A percentile compares a stretch with the other conserved stretches of the same genome.
These are phyloP conservation scores for Bolboschoenus planiculmis DNA, from an alignment of 176 grass and related monocot genomes.

Conservation along the genomic window DNA sequence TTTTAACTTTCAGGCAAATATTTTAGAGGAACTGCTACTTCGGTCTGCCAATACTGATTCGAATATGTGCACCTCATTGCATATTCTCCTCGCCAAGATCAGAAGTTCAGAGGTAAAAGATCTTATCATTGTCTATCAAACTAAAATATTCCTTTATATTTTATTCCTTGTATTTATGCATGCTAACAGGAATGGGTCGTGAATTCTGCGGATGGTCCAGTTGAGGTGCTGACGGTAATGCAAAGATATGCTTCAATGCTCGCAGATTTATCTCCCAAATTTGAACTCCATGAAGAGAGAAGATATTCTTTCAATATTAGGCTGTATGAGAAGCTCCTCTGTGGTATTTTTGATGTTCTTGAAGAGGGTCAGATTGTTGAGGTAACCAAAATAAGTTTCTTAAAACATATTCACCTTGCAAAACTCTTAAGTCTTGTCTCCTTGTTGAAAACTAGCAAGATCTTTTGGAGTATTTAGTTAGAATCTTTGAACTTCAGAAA, in stretches of 20 bases:
- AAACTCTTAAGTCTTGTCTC: not conserved
- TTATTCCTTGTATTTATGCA: slow-evolving; percentile 1
- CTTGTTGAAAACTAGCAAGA: not conserved
- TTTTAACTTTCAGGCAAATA: slow-evolving; percentile 47
- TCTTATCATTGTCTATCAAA: slow-evolving; percentile 9
- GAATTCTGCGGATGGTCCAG: slow-evolving; percentile 47
- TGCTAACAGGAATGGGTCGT: slow-evolving; percentile 66
- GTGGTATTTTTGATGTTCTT: slow-evolving; percentile 84
- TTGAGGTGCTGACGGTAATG: slow-evolving; percentile 61
- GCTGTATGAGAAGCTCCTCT: slow-evolving; percentile 82
- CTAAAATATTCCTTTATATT: slow-evolving; percentile 2
- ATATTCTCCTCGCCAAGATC: slow-evolving; percentile 60
- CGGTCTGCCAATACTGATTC: slow-evolving; percentile 35
- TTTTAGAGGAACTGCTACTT: slow-evolving; percentile 81
- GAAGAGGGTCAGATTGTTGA: slow-evolving; percentile 87
- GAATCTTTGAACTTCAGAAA: not conserved
- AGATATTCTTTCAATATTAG: slow-evolving; percentile 77
- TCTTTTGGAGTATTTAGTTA: not conserved
- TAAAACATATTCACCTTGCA: not conserved
- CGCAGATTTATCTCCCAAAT: slow-evolving; percentile 42
- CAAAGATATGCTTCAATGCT: slow-evolving; percentile 59
- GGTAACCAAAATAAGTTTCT: slow-evolving; percentile 38
- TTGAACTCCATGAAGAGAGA: slow-evolving; percentile 42
- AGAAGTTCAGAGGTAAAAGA: slow-evolving; percentile 71
- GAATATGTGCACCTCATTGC: slow-evolving; percentile 39